Base-by-base conservation (phyloP, 768 basidiomycete species). In the Leccinum variicolor region DNA sequence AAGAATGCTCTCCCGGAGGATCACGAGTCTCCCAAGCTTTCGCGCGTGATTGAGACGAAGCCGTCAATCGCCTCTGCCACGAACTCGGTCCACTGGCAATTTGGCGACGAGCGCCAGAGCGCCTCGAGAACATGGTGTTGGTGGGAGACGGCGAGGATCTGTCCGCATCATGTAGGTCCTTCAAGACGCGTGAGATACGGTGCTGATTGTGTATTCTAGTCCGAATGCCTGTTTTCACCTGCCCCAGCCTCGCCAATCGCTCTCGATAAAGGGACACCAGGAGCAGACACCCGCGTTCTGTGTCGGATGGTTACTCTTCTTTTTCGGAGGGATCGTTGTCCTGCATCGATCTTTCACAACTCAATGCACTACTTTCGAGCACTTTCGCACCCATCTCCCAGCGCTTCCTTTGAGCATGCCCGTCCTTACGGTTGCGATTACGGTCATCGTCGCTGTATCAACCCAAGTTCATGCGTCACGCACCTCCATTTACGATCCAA, bases 401-500 rank as follows among this genome's bases (percentile, higher is more conserved):
- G 68, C 23, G 71, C 70, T 8, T 72, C 75, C 3, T 73, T 82
- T 31, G 71, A 77, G 47, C 71, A 77, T 21, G 62, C 66, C 5
- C 70, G 69, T 7, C 71, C 76, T 19, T 80, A 84, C 5, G 75
- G 79, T 23, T 80, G 79, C 17, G 87, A 87, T 1, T 79, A 83
- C 41, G 86, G 89, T 3, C 89, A 90, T 66, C 85, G 85, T 39
- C 86, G 88, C 34, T 81, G 89, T 2, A 81, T 84, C 29, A 51
- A 89, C 89, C 2, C 80, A 84, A 50, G 79, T 82, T 28, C 81
- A 82, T 19, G 79, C 81, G 10, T 86, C 86, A 13, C 79, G 86
- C 4, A 75, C 83, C 0, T 92, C 90, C 0, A 80, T 89, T 0
- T 92, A 90, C 61, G 90, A 92, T 92, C 50, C 80, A 90, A 55